A percentile compares a stretch with the other conserved stretches of the same genome.
Evolutionary conservation across 768 basidiomycete species (phyloP).

Genomic region (Tulasnella sp.): DNA sequence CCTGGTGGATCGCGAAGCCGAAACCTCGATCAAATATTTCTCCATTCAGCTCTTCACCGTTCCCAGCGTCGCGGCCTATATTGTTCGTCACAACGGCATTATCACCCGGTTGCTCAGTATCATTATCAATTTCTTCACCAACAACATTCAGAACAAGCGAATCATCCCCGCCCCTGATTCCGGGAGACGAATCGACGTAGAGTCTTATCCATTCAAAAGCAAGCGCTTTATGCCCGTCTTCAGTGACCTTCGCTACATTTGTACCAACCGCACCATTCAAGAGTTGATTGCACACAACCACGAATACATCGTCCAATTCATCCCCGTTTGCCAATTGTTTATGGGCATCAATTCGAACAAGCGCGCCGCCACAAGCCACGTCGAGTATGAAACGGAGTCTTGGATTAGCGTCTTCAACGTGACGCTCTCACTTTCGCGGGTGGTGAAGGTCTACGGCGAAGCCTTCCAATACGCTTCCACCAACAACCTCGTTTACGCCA

Average conservation of each 20-base stretch:
- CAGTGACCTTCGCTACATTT: constrained; percentile 83
- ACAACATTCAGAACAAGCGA: constrained; percentile 76
- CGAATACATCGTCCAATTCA: constrained; percentile 69
- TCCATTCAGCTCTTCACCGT: constrained; percentile 92
- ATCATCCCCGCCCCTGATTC: constrained; percentile 52
- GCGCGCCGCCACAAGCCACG: constrained; percentile 76
- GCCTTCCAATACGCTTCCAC: constrained; percentile 66
- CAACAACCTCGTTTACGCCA: constrained; percentile 65
- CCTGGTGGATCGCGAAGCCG: constrained; percentile 89
- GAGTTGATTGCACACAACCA: constrained; percentile 71
- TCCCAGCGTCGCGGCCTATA: constrained; percentile 78
- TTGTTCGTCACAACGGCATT: constrained; percentile 73
- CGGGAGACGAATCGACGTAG: constrained; percentile 64
- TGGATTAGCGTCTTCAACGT: constrained; percentile 98
- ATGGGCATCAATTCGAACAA: constrained; percentile 92
- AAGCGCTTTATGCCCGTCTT: constrained; percentile 97
- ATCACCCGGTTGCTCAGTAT: constrained; percentile 77
- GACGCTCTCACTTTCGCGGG: constrained; percentile 83
- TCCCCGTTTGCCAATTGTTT: constrained; percentile 82
- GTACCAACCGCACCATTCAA: constrained; percentile 79
- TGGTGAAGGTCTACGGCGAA: constrained; percentile 88
- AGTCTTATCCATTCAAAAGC: constrained; percentile 85
- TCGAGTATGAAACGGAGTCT: constrained; percentile 95
- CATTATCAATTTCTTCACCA: constrained; percentile 90
- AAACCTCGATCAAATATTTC: constrained; percentile 93